A percentile compares a stretch with the other conserved stretches of the same genome.
Evolutionary conservation across 1,284 basidiomycete species (phyloP).

Genomic region (Pseudozyma hubeiensis): DNA sequence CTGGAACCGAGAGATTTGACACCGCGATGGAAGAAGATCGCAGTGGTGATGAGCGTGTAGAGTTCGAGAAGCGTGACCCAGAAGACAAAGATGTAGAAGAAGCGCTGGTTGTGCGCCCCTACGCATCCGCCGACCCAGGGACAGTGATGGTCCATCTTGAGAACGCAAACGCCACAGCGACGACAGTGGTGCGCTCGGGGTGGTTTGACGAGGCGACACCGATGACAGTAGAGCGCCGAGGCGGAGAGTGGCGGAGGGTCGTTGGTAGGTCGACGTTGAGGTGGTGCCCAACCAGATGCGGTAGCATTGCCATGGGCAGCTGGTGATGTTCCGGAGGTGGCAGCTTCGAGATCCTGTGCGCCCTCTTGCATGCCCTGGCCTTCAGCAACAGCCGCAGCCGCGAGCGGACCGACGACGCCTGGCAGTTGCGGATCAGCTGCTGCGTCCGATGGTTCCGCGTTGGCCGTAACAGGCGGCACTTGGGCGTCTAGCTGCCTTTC

Average conservation of each 20-base stretch:
- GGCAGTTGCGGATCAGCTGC: conserved; percentile 25
- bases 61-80: conserved; percentile 74
- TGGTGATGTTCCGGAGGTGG: conserved; percentile 1
- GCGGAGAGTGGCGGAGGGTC: conserved; percentile 37
- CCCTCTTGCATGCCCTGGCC: conserved; percentile 15
- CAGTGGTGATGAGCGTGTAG: conserved; percentile 74
- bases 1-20: conserved; percentile 37
- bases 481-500: conserved; percentile 11
- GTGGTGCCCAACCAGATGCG: conserved; percentile 18
- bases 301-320: not conserved
- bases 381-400: conserved; percentile 16
- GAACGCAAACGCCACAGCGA: conserved; percentile 78
- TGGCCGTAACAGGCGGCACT: not conserved
- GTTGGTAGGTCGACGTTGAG: conserved; percentile 25
- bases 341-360: not conserved
- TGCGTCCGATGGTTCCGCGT: conserved; percentile 1
- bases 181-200: conserved; percentile 81
- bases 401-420: conserved; percentile 23
- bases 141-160: conserved; percentile 80
- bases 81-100: conserved; percentile 79
- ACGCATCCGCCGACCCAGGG: conserved; percentile 83
- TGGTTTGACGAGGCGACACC: conserved; percentile 75
- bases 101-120: conserved; percentile 83
- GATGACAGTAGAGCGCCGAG: conserved; percentile 60
- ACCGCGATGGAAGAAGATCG: conserved; percentile 61